Evolutionary conservation across 2,329 filamentous ascomycete genomes (phyloP).

Genomic region (Endoconidiophora polonica): DNA sequence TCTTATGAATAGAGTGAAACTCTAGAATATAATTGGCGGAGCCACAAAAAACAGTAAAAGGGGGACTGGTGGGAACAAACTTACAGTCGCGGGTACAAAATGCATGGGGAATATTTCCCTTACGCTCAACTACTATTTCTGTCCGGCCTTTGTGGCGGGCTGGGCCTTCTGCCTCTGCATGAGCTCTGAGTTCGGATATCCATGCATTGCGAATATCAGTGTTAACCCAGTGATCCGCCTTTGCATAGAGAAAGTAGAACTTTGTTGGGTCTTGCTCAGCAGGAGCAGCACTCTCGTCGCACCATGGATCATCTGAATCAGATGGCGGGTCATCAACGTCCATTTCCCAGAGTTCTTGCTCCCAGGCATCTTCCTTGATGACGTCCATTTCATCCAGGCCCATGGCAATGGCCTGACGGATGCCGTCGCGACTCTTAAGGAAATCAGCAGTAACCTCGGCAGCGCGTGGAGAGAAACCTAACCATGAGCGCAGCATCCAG

Average conservation of each 20-base stretch:
- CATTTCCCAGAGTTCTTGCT: constrained; percentile 37
- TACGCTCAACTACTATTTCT: constrained; percentile 33
- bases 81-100: constrained; percentile 34
- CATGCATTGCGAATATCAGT: constrained; percentile 38
- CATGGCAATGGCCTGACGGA: constrained; percentile 42
- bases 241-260: constrained; percentile 43
- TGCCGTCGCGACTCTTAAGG: constrained; percentile 37
- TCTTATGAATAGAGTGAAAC: background rate
- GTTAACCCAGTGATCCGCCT: constrained; percentile 46
- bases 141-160: constrained; percentile 23
- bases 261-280: constrained; percentile 20
- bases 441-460: constrained; percentile 35
- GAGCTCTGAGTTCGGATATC: constrained; percentile 21
- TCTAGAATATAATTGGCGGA: background rate
- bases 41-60: background rate
- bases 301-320: constrained; percentile 1
- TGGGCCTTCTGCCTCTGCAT: background rate
- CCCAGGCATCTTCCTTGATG: constrained; percentile 43
- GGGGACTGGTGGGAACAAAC: constrained; percentile 11
- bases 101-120: constrained; percentile 39
- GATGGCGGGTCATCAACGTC: constrained; percentile 7
- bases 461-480: constrained; percentile 32
- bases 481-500: constrained; percentile 26
- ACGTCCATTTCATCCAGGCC: constrained; percentile 42
- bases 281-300: constrained; percentile 15